These are phyloP conservation scores for Stagonosporopsis rhizophila DNA, from an alignment of 2,329 filamentous ascomycete species.

Conservation along the genomic window DNA sequence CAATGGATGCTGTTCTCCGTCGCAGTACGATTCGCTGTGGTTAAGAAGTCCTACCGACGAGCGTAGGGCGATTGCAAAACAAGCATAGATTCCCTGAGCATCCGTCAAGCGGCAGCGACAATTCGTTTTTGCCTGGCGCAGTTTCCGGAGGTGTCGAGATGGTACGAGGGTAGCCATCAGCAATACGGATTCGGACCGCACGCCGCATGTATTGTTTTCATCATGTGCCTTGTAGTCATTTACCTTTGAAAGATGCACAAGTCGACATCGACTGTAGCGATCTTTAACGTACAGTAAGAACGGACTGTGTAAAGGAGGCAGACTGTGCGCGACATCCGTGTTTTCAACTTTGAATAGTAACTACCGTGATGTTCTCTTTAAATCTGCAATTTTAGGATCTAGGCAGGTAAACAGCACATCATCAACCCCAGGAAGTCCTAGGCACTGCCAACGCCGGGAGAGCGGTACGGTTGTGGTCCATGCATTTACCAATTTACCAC, in stretches of 20 bases:
- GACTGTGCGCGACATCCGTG: not conserved
- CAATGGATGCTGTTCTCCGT: not conserved
- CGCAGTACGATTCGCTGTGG: not conserved
- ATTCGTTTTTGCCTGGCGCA: not conserved
- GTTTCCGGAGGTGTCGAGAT: not conserved
- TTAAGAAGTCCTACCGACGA: not conserved
- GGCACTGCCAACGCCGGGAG: too few relatives aligned
- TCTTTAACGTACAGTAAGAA: not conserved
- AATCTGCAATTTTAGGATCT: not conserved
- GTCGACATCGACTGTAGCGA: not conserved
- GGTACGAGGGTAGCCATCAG: conserved; percentile 4
- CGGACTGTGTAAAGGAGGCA: not conserved
- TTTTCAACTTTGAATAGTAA: not conserved
- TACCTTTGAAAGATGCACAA: not conserved
- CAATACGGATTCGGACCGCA: conserved; percentile 15
- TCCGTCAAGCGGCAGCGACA: not conserved
- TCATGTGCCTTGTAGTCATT: not conserved
- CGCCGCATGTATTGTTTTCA: not conserved
- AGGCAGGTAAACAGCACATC: too few relatives aligned
- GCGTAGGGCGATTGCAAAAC: not conserved
- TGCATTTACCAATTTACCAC: not conserved
- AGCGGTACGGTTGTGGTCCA: not conserved
- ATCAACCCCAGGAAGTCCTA: too few relatives aligned
- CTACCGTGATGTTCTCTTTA: not conserved
- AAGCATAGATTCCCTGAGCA: not conserved